Percentiles rank a stretch among this genome's conserved stretches.
phyloP scores from a whole-genome alignment of 2,329 filamentous ascomycete species.

The Trichoderma asperellum region DNA sequence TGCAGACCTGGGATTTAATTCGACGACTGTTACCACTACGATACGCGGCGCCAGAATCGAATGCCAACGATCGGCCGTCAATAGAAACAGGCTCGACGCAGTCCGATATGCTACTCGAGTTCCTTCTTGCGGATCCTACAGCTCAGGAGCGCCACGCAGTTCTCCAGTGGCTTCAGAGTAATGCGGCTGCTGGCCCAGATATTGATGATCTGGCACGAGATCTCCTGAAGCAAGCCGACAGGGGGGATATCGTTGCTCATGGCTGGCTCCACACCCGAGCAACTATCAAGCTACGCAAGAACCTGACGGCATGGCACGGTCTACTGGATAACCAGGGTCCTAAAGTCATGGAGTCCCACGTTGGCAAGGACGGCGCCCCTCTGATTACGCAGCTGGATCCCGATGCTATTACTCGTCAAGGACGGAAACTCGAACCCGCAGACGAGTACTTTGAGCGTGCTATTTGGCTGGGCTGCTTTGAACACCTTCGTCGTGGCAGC shows the following conservation, averaged over 20 bases:
- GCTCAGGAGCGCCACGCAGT: constrained; percentile 80
- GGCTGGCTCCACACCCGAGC: constrained; percentile 93
- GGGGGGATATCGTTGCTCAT: constrained; percentile 80
- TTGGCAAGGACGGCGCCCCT: constrained; percentile 63
- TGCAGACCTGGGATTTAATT: constrained; percentile 88
- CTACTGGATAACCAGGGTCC: constrained; percentile 66
- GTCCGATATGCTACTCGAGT: constrained; percentile 64
- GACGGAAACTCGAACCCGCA: constrained; percentile 73
- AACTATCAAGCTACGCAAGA: constrained; percentile 88
- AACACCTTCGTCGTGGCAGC: constrained; percentile 85
- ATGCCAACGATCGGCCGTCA: constrained; percentile 39
- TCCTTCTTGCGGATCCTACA: constrained; percentile 71
- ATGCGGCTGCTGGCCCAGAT: constrained; percentile 69
- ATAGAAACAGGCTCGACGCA: constrained; percentile 36
- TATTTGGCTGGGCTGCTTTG: constrained; percentile 92
- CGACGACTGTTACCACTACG: constrained; percentile 73
- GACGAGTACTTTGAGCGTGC: constrained; percentile 89
- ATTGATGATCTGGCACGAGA: constrained; percentile 77
- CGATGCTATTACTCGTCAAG: constrained; percentile 82
- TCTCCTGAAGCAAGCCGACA: constrained; percentile 73
- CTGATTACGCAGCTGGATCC: constrained; percentile 90
- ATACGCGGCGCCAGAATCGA: constrained; percentile 49
- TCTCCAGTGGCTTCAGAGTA: constrained; percentile 83
- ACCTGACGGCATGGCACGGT: constrained; percentile 68
- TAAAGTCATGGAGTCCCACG: constrained; percentile 58